Percentiles rank a stretch among this genome's conserved stretches.
Evolutionary conservation across 1,284 basidiomycete species (phyloP).

Genomic region (Lentinula novae-zelandiae): DNA sequence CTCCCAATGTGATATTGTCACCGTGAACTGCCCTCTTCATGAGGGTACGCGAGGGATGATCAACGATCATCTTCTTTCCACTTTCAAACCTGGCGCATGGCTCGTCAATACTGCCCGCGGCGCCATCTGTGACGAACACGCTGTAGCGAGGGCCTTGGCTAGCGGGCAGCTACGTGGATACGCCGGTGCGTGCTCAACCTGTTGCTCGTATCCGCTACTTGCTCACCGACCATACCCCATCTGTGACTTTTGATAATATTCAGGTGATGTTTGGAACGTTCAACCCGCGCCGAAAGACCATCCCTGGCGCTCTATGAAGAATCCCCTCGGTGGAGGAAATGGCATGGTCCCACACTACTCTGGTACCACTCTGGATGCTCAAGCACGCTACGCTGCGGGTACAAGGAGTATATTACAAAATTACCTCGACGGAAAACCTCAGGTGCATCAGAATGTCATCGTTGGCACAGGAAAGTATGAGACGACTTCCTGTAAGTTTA

Average conservation of each 20-base stretch:
- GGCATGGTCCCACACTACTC: slow-evolving; percentile 75
- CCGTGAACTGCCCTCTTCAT: slow-evolving; percentile 90
- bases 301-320: slow-evolving; percentile 82
- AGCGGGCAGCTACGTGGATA: slow-evolving; percentile 71
- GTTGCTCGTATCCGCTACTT: slow-evolving; percentile 27
- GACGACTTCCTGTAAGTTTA: slow-evolving; percentile 57
- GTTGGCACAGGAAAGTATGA: slow-evolving; percentile 47
- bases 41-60: slow-evolving; percentile 81
- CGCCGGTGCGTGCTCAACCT: slow-evolving; percentile 29
- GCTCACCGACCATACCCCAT: slow-evolving; percentile 17
- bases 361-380: slow-evolving; percentile 90
- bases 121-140: slow-evolving; percentile 85
- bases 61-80: slow-evolving; percentile 78
- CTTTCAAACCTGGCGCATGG: slow-evolving; percentile 90
- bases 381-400: slow-evolving; percentile 83
- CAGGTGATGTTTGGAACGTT: slow-evolving; percentile 74
- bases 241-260: not conserved
- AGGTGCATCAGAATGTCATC: slow-evolving; percentile 81
- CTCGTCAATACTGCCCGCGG: slow-evolving; percentile 93
- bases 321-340: slow-evolving; percentile 76
- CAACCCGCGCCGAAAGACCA: slow-evolving; percentile 86
- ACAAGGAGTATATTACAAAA: slow-evolving; percentile 78
- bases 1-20: slow-evolving; percentile 74
- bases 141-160: slow-evolving; percentile 74
- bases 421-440: slow-evolving; percentile 66